Conservation (phyloP, 176 grass and related monocot species). For the Zoysia pacifica region DNA sequence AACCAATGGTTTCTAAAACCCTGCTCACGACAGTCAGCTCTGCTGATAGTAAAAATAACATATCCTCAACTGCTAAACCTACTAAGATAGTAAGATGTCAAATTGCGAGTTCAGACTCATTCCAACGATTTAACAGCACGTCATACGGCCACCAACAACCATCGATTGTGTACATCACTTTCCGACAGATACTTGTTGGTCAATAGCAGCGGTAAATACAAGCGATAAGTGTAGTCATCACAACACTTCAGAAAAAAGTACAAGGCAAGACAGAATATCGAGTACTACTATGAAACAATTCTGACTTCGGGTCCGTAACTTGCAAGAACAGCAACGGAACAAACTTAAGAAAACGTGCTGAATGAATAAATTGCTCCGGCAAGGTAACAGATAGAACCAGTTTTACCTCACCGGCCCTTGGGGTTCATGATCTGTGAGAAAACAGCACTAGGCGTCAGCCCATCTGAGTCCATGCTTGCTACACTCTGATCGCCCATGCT, state of each 20-base stretch:
- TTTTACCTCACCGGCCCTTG: conserved; percentile 79
- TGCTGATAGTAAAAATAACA: too few species aligned
- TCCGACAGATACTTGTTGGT: conserved; percentile 25
- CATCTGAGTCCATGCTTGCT: conserved; percentile 65
- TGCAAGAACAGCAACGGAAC: conserved; percentile 33
- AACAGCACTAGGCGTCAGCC: conserved; percentile 81
- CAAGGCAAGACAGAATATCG: conserved; percentile 46
- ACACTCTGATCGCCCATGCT: conserved; percentile 80
- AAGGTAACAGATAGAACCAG: conserved; percentile 6
- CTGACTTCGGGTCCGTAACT: conserved; percentile 42
- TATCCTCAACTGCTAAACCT: too few species aligned
- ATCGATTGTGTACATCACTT: conserved; percentile 21
- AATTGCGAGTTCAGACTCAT: not conserved
- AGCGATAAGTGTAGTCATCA: conserved; percentile 45
- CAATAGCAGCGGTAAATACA: conserved; percentile 49
- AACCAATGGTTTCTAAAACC: too few species aligned
- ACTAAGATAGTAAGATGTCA: too few species aligned
- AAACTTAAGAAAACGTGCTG: conserved; percentile 40
- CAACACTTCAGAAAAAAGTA: conserved; percentile 36
- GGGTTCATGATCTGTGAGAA: conserved; percentile 99
- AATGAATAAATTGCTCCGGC: conserved; percentile 50
- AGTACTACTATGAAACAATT: conserved; percentile 47
- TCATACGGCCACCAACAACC: not conserved
- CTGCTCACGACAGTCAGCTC: too few species aligned
- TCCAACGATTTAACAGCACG: not conserved